Percentiles rank a stretch among this genome's conserved stretches.
phyloP scores from a whole-genome alignment of 164 flowering plant species.

The Nymphaea colorata region DNA sequence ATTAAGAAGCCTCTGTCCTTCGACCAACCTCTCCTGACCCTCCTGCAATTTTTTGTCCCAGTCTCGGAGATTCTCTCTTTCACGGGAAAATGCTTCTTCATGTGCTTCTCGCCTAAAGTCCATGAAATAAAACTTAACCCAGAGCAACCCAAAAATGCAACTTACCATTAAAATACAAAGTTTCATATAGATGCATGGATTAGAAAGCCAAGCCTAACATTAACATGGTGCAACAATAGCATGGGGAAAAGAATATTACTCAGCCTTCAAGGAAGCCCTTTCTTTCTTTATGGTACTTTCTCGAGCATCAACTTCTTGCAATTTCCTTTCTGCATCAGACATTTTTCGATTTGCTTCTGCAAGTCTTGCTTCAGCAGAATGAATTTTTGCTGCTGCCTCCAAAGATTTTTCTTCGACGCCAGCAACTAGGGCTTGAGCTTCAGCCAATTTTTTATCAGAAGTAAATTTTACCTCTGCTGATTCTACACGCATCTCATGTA shows the following conservation, averaged over 20 bases:
- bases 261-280: slow-evolving; percentile 49
- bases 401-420: slow-evolving; percentile 47
- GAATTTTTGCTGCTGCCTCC: slow-evolving; percentile 57
- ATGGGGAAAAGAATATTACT: slow-evolving; percentile 26
- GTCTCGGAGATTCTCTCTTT: slow-evolving; percentile 56
- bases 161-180: too few relatives aligned
- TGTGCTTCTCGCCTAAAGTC: slow-evolving; percentile 60
- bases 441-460: slow-evolving; percentile 46
- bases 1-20: slow-evolving; percentile 37
- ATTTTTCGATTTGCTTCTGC: slow-evolving; percentile 73
- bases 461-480: slow-evolving; percentile 36
- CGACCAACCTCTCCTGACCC: slow-evolving; percentile 51
- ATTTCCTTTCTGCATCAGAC: slow-evolving; percentile 57
- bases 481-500: slow-evolving; percentile 50
- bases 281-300: slow-evolving; percentile 60
- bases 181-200: too few relatives aligned
- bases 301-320: slow-evolving; percentile 63
- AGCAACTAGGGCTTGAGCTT: slow-evolving; percentile 44
- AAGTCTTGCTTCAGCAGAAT: slow-evolving; percentile 64
- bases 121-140: not conserved
- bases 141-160: not conserved
- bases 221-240: too few relatives aligned
- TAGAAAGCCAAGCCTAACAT: too few relatives aligned
- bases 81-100: slow-evolving; percentile 34
- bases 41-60: slow-evolving; percentile 81